Base-by-base conservation (phyloP, 305 asterid genomes). In the Fraxinus latifolia region DNA sequence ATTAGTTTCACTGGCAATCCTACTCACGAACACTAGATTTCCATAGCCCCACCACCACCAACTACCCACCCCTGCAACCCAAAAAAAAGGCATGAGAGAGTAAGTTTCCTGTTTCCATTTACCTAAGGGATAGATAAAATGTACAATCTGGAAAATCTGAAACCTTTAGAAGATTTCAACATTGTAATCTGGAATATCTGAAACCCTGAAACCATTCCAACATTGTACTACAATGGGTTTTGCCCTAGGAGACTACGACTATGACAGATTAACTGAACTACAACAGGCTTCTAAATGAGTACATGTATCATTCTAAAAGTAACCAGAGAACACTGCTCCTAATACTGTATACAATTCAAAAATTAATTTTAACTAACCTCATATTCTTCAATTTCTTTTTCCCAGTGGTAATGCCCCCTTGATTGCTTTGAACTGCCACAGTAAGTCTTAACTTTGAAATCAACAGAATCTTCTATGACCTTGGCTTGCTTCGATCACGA, bases 401-500 rank as follows among this genome's bases (percentile, higher is more conserved):
- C 94, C 98, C 99, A 92, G 81, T 93, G 95, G 19, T 78, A 88
- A 83, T 74, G 89, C 82, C 85, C 80, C 90, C 80, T 91, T 79
- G 85, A 82, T 53, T 84, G 88, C 77, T 85, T 83, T 68, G 91
- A 87, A 87, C 88, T 89, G 85, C 98, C 97, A 29, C 94, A 91
- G 84, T 77, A 90, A 71, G 86, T 83, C 77, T 91, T 94, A 81
- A 96, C 97, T 89, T 87, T 91, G 84, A 94, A 88, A 86, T 94
- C 97, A 84, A 92, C 37, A 77, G 97, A 86, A 67, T 84, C 86
- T 87, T 85, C 93, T 60, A 96, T 94, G 88, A 94, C 98, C 88
- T 90, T 96, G 79, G 95, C 97, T 96, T 96, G 99, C 99, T 96
- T 86, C 82, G 33, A 86, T 80, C 60, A 83, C 79, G 32, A 78